Conservation (phyloP, 2,329 filamentous ascomycete genomes). For the Penicillium rolfsii region DNA sequence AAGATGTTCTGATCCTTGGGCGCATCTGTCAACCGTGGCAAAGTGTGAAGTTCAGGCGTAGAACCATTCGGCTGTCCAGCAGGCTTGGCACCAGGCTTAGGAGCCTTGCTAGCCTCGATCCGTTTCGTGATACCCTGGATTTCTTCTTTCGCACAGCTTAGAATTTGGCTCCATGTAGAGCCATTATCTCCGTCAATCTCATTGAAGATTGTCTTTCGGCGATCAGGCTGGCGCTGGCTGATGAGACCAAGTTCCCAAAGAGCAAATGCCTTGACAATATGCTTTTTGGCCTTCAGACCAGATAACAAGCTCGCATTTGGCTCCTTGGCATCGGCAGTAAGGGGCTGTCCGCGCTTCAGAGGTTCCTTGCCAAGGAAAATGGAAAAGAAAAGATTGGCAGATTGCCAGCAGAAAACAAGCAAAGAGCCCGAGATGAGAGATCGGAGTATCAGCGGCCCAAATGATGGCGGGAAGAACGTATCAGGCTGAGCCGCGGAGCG, state of each 20-base stretch:
- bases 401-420: slow-evolving; percentile 73
- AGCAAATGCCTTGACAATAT: slow-evolving; percentile 77
- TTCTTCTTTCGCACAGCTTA: slow-evolving; percentile 68
- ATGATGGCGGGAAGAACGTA: slow-evolving; percentile 57
- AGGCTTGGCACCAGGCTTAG: slow-evolving; percentile 36
- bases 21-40: slow-evolving; percentile 55
- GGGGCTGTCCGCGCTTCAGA: slow-evolving; percentile 78
- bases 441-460: slow-evolving; percentile 59
- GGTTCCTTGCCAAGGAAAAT: slow-evolving; percentile 80
- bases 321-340: slow-evolving; percentile 84
- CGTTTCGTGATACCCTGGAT: slow-evolving; percentile 69
- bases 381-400: slow-evolving; percentile 76
- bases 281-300: slow-evolving; percentile 81
- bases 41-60: slow-evolving; percentile 45
- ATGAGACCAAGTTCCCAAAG: slow-evolving; percentile 90
- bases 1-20: slow-evolving; percentile 55
- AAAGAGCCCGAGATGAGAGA: slow-evolving; percentile 66
- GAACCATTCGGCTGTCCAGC: slow-evolving; percentile 50
- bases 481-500: slow-evolving; percentile 66
- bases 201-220: slow-evolving; percentile 78
- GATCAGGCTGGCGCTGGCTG: slow-evolving; percentile 71
- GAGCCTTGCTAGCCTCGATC: slow-evolving; percentile 64
- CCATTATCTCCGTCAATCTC: slow-evolving; percentile 84
- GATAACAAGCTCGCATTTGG: slow-evolving; percentile 87
- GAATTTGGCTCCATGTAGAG: slow-evolving; percentile 79